Conservation (phyloP, 192 early-diverging fungal genomes). For the Entomortierella chlamydospora region DNA sequence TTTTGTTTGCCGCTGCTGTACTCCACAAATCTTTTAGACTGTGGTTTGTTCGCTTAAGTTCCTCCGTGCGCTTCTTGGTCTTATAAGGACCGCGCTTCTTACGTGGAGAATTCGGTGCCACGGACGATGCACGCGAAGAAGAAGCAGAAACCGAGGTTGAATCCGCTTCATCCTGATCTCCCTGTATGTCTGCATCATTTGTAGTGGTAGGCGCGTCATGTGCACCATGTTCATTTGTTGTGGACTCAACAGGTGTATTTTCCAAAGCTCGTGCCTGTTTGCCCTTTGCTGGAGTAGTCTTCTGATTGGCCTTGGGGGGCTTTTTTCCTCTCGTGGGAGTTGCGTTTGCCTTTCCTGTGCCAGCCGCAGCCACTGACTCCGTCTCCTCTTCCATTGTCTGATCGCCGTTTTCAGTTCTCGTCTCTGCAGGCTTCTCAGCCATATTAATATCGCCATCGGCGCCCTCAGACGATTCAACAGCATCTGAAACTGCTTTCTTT, state of each 20-base stretch:
- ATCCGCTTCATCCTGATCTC: background rate
- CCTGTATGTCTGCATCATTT: background rate
- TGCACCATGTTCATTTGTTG: background rate
- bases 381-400: background rate
- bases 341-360: background rate
- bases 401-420: background rate
- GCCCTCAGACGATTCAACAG: background rate
- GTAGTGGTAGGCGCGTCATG: background rate
- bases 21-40: constrained; percentile 26
- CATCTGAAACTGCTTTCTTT: background rate
- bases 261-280: background rate
- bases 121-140: constrained; percentile 12
- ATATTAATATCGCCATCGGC: background rate
- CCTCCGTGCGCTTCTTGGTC: constrained; percentile 6
- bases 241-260: background rate
- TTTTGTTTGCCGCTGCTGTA: background rate
- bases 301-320: background rate
- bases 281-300: background rate
- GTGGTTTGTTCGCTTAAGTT: background rate
- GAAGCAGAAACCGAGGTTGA: background rate
- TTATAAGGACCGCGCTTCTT: constrained; percentile 4
- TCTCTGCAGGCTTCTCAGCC: background rate
- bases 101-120: constrained; percentile 5
- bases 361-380: background rate
- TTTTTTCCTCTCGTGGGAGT: background rate